These are phyloP conservation scores for Dioszegia crocea DNA, from an alignment of 768 basidiomycete genomes.

Conservation along the genomic window DNA sequence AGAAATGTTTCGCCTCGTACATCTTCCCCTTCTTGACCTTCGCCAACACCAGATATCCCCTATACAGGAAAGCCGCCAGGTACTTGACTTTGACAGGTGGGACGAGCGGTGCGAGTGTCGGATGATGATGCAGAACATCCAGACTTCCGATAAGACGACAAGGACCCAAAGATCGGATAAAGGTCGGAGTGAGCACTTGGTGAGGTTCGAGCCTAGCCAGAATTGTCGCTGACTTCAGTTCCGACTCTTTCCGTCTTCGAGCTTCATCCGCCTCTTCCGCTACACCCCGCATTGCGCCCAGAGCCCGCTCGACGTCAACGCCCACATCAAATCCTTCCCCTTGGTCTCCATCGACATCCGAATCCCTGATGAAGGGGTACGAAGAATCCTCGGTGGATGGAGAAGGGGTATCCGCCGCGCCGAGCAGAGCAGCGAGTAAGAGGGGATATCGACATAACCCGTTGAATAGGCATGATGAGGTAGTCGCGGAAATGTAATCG, in stretches of 20 bases:
- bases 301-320: slow-evolving; percentile 45
- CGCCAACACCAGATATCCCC: slow-evolving; percentile 78
- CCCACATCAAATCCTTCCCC: slow-evolving; percentile 34
- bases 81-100: slow-evolving; percentile 71
- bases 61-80: slow-evolving; percentile 83
- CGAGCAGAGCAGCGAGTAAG: slow-evolving; percentile 68
- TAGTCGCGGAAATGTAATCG: slow-evolving; percentile 63
- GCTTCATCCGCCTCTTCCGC: slow-evolving; percentile 79
- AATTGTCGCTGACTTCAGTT: slow-evolving; percentile 65
- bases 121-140: slow-evolving; percentile 75
- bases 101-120: slow-evolving; percentile 54
- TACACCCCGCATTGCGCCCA: slow-evolving; percentile 69
- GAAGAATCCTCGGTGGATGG: slow-evolving; percentile 9
- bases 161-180: slow-evolving; percentile 64
- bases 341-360: background rate
- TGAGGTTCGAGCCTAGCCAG: slow-evolving; percentile 60
- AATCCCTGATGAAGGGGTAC: slow-evolving; percentile 12
- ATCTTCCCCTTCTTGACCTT: slow-evolving; percentile 70
- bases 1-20: slow-evolving; percentile 88
- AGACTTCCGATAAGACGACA: slow-evolving; percentile 78
- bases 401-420: slow-evolving; percentile 13
- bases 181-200: slow-evolving; percentile 39
- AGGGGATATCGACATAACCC: slow-evolving; percentile 94
- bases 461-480: slow-evolving; percentile 93
- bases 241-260: slow-evolving; percentile 61